Evolutionary conservation across 257 asterid species (phyloP), one percentile per base, ranked within the genome.

Genomic region (Ligustrum vulgare): DNA sequence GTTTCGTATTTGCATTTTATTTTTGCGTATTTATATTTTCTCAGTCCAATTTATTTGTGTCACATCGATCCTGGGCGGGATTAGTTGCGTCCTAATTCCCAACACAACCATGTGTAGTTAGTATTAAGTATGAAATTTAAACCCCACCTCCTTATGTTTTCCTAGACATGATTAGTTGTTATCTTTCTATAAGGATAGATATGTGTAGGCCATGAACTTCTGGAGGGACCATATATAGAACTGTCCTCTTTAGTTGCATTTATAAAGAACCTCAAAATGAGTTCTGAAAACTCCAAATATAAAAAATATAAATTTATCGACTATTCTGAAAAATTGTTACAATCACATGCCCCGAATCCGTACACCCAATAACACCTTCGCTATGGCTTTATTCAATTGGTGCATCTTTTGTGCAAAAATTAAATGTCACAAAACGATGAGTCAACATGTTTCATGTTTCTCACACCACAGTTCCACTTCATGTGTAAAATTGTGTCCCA

Each of bases 401-500:
- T 51, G 8, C 6, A 51, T 1, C 25, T 51, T 15, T 47, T 47
- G 56, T 6, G 22, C 56, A 5, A 47, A 16, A 47, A 15, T 15
- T 4, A 56, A n/a, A 56, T 6, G 65, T 56, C 32, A 56, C 4
- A 5, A 56, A 22, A 56, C 31, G 20, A 22, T 7, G 65, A 22
- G 31, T 47, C 9, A 51, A 51, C n/a, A 8, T 72, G 22, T 43
- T 71, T 71, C n/a, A 8, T 72, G 22, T 43, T 71, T 71, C 76
- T 71, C 74, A 75, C 78, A 43, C 78, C 69, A 75, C 72, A 49
- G 68, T 65, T 74, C 79, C 72, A 34, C 65, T 41, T 75, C 73
- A 60, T 2, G 60, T 62, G 15, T 33, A 73, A 18, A 76, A 63
- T 15, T 71, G 74, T 77, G 84, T 67, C 84, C 80, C 72, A 80